Base-by-base conservation (phyloP, 371 early-diverging fungal genomes). In the Syncephalis plumigaleata region DNA sequence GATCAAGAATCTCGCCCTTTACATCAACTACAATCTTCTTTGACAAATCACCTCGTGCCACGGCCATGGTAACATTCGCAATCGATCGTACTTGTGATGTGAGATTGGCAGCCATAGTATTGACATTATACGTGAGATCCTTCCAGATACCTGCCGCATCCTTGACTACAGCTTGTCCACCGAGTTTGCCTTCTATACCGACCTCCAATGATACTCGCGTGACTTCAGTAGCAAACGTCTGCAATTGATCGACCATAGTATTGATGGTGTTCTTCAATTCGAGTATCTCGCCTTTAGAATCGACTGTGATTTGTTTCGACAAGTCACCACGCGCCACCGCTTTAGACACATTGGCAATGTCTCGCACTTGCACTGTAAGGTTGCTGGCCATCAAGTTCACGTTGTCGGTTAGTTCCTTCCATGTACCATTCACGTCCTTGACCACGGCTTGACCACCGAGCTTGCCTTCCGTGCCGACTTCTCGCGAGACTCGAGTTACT, bases 101-200 rank as follows among this genome's bases (percentile, higher is more conserved):
- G 9, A 72, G 53, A 48, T 69, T 69, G 44, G 51, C 55, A 0
- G 70, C 70, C 66, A 69, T 48, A 44, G 55, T 50, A 50, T 69
- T 69, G 50, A 72, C 68, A 36, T 66, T 66, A 52, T 67, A 69
- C 0, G 67, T 68, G 23, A 71, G 52, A 31, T 70, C 73, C 47
- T 62, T 65, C 77, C 77, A 76, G 0, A 65, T 61, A 13, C 77
- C 77, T 5, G 61, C 70, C 1, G 72, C 73, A 43, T 61, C 69
- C 31, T 59, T 37, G 26, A 71, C 67, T 0, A 50, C 50, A 13
- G 68, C 70, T 46, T 70, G 71, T 9, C 67, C 71, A 9, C 71
- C 71, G 2, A 70, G 56, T 45, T 59, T 60, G 9, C 67, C 73
- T 25, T 70, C 67, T 0, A 65, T 68, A 2, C 71, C 74, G 23